Percentiles rank a stretch among this genome's conserved stretches.
Conservation (phyloP, 805 yeast genomes). For the Saccharomycopsis babjevae region DNA sequence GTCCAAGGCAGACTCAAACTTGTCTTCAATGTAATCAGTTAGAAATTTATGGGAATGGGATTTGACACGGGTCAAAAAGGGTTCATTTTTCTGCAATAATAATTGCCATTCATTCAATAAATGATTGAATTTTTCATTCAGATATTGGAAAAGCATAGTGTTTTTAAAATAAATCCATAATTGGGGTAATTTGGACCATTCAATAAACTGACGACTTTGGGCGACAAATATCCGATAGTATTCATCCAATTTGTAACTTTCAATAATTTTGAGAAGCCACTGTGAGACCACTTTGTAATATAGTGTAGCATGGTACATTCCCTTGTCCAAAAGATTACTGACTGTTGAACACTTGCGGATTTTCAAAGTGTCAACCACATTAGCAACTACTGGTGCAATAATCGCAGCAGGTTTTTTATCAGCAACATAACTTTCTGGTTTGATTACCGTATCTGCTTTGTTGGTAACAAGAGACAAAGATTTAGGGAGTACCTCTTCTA, state of each 20-base stretch:
- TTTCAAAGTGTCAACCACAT: not conserved
- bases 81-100: not conserved
- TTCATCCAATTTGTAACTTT: not conserved
- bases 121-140: not conserved
- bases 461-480: not conserved
- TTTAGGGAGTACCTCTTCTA: slow-evolving; percentile 8
- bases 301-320: too few species aligned
- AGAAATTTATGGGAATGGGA: not conserved
- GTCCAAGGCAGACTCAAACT: not conserved
- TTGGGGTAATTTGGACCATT: not conserved
- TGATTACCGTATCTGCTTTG: not conserved
- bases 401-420: not conserved
- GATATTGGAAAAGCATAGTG: not conserved
- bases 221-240: not conserved
- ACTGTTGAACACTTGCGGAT: not conserved
- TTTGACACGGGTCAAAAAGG: not conserved
- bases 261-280: not conserved
- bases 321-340: not conserved
- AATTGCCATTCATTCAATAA: not conserved
- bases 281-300: not conserved
- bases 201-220: not conserved
- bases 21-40: not conserved
- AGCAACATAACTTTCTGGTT: not conserved
- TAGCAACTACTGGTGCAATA: not conserved
- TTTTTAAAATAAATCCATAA: not conserved